Conservation (phyloP, 2,329 filamentous ascomycete genomes). For the Cercospora sesami region DNA sequence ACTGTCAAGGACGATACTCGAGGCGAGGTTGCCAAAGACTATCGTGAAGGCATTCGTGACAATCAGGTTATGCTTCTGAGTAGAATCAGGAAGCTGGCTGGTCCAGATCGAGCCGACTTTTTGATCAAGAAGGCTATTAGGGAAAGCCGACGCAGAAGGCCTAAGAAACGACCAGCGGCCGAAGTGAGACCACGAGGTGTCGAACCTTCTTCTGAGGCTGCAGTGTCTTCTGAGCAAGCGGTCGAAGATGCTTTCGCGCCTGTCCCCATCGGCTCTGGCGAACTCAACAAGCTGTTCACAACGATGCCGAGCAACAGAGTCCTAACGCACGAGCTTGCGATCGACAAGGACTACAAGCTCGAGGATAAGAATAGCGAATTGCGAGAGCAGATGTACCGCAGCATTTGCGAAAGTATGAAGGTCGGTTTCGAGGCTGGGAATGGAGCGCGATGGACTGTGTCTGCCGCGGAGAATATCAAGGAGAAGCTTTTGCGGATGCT, state of each 20-base stretch:
- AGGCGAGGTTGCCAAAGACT: conserved; percentile 71
- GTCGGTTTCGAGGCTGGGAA: conserved; percentile 63
- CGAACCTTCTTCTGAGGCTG: conserved; percentile 26
- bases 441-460: conserved; percentile 66
- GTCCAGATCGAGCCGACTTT: conserved; percentile 67
- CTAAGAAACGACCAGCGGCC: conserved; percentile 65
- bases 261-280: conserved; percentile 37
- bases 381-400: conserved; percentile 61
- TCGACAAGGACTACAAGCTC: conserved; percentile 76
- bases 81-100: conserved; percentile 75
- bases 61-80: conserved; percentile 79
- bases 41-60: conserved; percentile 75
- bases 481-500: conserved; percentile 72
- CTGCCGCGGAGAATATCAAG: conserved; percentile 69
- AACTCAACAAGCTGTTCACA: conserved; percentile 57
- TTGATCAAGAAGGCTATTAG: conserved; percentile 73
- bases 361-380: conserved; percentile 58
- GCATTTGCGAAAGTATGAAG: conserved; percentile 62
- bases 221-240: conserved; percentile 23
- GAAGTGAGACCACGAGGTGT: conserved; percentile 69
- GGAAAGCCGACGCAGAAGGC: conserved; percentile 66
- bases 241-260: conserved; percentile 25
- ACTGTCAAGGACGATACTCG: conserved; percentile 77
- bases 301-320: conserved; percentile 70
- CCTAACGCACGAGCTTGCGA: conserved; percentile 75